Conservation (phyloP, 345 rosid genomes). For the Populus davidiana region DNA sequence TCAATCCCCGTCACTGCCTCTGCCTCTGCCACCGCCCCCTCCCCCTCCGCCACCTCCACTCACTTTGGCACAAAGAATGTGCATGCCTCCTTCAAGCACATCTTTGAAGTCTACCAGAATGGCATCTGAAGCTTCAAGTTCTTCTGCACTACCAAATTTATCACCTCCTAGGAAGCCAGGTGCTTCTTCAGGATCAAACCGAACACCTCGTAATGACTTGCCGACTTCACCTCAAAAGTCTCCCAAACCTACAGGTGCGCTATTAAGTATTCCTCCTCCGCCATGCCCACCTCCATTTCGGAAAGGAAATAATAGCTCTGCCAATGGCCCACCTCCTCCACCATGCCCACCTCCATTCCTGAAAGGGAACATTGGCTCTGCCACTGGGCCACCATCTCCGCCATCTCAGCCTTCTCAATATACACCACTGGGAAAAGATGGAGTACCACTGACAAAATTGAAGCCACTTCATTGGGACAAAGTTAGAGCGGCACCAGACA, state of each 20-base stretch:
- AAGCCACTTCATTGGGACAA: conserved; percentile 99
- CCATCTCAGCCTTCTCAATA: conserved; percentile 48
- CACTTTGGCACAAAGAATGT: conserved; percentile 22
- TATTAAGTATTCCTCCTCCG: conserved; percentile 47
- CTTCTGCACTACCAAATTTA: conserved; percentile 23
- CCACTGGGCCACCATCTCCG: conserved; percentile 66
- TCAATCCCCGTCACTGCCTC: conserved; percentile 15
- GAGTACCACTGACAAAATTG: conserved; percentile 72
- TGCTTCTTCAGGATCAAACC: conserved; percentile 26
- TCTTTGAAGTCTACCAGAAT: conserved; percentile 17
- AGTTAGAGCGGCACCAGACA: conserved; percentile 92
- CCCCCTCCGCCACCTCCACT: conserved; percentile 41
- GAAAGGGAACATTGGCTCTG: conserved; percentile 25
- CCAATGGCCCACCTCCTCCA: conserved; percentile 64
- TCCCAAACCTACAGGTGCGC: conserved; percentile 20
- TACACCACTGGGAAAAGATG: conserved; percentile 60
- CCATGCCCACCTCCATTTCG: conserved; percentile 58
- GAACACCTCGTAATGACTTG: conserved; percentile 11
- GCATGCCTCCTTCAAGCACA: not conserved
- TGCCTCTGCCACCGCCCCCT: conserved; percentile 34
- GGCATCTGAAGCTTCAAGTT: conserved; percentile 25
- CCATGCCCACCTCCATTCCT: conserved; percentile 58
- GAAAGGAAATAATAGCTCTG: conserved; percentile 26
- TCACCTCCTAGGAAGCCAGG: conserved; percentile 29
- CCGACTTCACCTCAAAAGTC: conserved; percentile 24